phyloP scores from a whole-genome alignment of 306 rosid species.

The Castanea mollissima region DNA sequence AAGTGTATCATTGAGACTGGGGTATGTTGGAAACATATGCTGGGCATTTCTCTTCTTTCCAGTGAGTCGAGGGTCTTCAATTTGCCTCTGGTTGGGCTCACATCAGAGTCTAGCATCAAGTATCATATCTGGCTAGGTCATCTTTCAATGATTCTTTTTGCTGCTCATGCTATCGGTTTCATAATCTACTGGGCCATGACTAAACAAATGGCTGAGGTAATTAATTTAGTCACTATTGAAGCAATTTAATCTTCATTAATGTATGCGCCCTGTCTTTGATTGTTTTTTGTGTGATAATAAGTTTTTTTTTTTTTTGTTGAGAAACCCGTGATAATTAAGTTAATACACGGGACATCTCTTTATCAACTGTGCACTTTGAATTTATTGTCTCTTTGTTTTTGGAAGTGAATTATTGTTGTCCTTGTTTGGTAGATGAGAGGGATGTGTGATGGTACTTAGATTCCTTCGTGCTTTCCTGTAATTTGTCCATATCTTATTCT shows the following conservation, averaged over 20 bases:
- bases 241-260: background rate
- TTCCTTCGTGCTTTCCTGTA: background rate
- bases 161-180: constrained; percentile 50
- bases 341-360: too few relatives aligned
- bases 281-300: too few relatives aligned
- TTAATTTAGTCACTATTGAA: background rate
- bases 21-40: constrained; percentile 65
- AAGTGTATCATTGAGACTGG: constrained; percentile 64
- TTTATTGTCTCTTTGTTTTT: background rate
- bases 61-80: constrained; percentile 59
- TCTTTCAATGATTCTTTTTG: constrained; percentile 56
- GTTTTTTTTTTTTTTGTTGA: too few relatives aligned
- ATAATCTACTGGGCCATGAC: constrained; percentile 61
- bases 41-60: constrained; percentile 88
- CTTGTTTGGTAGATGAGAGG: background rate
- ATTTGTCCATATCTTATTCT: background rate
- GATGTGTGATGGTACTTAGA: background rate
- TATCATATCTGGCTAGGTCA: constrained; percentile 79
- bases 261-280: too few relatives aligned
- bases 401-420: background rate
- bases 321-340: too few relatives aligned
- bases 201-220: constrained; percentile 50
- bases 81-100: constrained; percentile 58
- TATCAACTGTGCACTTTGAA: too few relatives aligned
- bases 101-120: constrained; percentile 68